Base-by-base conservation (phyloP, 73 alveolate species). In the Tetrahymena borealis region DNA sequence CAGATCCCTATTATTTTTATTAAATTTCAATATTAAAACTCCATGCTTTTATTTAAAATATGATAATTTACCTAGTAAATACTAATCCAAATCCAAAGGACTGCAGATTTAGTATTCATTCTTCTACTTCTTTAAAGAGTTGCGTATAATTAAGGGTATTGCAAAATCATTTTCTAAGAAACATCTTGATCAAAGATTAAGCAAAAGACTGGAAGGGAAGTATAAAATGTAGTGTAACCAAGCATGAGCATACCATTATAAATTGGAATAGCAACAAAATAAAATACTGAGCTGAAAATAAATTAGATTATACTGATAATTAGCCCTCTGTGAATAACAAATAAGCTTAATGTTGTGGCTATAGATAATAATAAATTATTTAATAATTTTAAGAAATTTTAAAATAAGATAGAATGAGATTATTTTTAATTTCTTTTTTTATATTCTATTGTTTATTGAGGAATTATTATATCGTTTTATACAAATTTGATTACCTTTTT, bases 301-400 rank as follows among this genome's bases (percentile, higher is more conserved):
- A 99, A 98, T 92, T 98, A 97, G 37, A 98, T 98, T 28, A 97
- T 90, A 40, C 99, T 95, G 33, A 98, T 98, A 92, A 98, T 98
- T 60, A 98, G 95, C 18, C 99, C 99, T 94, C 99, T 91, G 91
- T 98, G 99, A 93, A 98, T 98, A 18, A 98, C 99, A 96, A 98
- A 98, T 91, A 60, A 60, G 31, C 85, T 60, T 20, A 60, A 6
- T 60, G 85, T 60, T 5, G 85, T 60, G 7, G 85, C 85, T 60
- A 3, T 18, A 60, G n/a, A 7, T 3, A 24, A 18, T 0, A 60
- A 60, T 43, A 13, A 11, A n/a, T 42, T 42, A 42, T 12, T 42
- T 2, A 12, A 13, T n/a, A 5, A 42, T 39, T 39, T 39, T 39
- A 12, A 39, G 12, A 39, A 39, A 39, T 9, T 39, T 39, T 12